Evolutionary conservation across 2,329 filamentous ascomycete genomes (phyloP), one percentile per base, ranked within the genome.

Genomic region (Aspergillus fijiensis): DNA sequence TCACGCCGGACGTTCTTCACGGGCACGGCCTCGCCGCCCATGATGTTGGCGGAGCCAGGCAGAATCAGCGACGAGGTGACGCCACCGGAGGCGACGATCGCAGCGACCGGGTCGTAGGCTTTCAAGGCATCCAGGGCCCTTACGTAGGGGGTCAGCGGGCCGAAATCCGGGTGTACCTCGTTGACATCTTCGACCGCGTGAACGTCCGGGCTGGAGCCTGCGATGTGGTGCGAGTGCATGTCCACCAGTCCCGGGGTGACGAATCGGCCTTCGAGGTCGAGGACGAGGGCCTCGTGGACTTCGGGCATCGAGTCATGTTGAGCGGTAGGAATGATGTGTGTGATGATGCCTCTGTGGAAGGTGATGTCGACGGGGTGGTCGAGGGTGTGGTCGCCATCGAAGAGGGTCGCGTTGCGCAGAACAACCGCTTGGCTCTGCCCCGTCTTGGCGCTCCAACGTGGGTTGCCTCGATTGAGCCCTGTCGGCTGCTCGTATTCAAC

Each of bases 151-250:
- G 50, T 52, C n/a, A 52, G 31, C 1, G 50, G 50, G 31, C 50
- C 50, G n/a, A 33, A 52, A 4, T 35, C 50, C 27, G 50, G 50
- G 33, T 52, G 50, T 9, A 52, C 7, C n/a, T 52, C 50, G 50
- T 52, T 35, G 29, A 52, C 16, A 9, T 52, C 50, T 25, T 35
- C 29, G 29, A 16, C 16, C 6, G 39, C 39, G 39, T 3, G 39
- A 3, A 45, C 14, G 39, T n/a, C 16, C 12, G 39, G 39, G 39
- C 39, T 45, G 39, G 39, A 45, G 29, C 27, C 50, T 14, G 31
- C 50, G 31, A 52, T 31, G 9, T 52, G 50, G 50, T 52, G 50
- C 50, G 50, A 52, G 31, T 52, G 50, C 50, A 52, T 52, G 50
- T 52, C 50, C 14, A 52, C 50, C 10, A 52, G 50, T 6, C 50